Conservation (phyloP, 495 filamentous ascomycete species). For the Delitschia confertaspora region DNA sequence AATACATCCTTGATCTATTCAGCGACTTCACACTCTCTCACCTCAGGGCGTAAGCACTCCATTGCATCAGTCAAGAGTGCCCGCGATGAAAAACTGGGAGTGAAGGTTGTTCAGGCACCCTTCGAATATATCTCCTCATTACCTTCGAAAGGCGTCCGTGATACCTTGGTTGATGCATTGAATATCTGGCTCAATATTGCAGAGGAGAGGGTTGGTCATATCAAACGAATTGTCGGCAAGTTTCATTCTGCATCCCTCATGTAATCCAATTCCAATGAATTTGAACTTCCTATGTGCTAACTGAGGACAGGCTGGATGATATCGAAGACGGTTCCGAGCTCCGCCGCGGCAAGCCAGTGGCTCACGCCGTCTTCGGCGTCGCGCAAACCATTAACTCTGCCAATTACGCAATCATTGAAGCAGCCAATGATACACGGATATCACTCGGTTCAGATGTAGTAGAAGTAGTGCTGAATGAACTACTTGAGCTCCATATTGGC, state of each 20-base stretch:
- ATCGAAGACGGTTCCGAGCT: constrained; percentile 64
- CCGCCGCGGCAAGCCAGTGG: constrained; percentile 81
- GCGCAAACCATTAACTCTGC: constrained; percentile 96
- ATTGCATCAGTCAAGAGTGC: too few species aligned
- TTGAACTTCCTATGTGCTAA: too few species aligned
- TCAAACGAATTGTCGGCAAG: neutral
- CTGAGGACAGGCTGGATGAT: constrained; percentile 81
- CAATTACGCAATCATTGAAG: constrained; percentile 94
- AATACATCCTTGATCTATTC: too few species aligned
- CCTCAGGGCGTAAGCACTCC: too few species aligned
- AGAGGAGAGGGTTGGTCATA: neutral
- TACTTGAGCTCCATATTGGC: constrained; percentile 79
- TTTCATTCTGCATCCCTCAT: neutral
- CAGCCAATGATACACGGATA: constrained; percentile 63
- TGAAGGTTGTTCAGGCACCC: too few species aligned
- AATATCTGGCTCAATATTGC: constrained; percentile 2
- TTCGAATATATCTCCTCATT: too few species aligned
- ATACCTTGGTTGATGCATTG: constrained; percentile 1
- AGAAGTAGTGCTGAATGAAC: constrained; percentile 81
- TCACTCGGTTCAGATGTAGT: too few species aligned
- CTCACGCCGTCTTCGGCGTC: constrained; percentile 88
- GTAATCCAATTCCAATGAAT: too few species aligned
- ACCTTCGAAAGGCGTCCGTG: too few species aligned
- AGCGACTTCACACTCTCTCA: too few species aligned
- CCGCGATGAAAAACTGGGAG: too few species aligned